Conservation (phyloP, 768 basidiomycete species). For the Boletus rubescentipes region DNA sequence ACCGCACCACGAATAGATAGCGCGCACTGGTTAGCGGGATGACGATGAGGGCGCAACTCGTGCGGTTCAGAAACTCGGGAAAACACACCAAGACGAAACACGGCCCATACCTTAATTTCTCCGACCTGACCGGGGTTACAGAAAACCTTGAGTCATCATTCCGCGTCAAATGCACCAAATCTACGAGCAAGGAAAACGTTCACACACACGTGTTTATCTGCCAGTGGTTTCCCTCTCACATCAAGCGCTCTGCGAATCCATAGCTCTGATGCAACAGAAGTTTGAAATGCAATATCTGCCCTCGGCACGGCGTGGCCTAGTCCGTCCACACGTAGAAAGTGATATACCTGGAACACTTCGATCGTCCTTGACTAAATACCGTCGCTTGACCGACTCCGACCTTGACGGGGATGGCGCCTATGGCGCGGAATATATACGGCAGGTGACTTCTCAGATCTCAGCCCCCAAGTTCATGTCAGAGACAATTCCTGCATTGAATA, state of each 20-base stretch:
- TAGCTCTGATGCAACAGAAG: slow-evolving; percentile 53
- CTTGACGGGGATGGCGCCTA: slow-evolving; percentile 34
- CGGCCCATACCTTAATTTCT: slow-evolving; percentile 53
- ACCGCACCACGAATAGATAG: slow-evolving; percentile 65
- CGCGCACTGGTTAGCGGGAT: slow-evolving; percentile 55
- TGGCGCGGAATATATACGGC: neutral
- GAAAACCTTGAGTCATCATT: slow-evolving; percentile 51
- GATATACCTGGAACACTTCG: slow-evolving; percentile 49
- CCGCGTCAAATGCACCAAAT: neutral
- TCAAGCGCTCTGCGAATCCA: slow-evolving; percentile 64
- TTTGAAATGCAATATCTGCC: too few species aligned
- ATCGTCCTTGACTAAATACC: slow-evolving; percentile 56
- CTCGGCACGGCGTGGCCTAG: too few species aligned
- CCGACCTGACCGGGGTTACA: slow-evolving; percentile 65
- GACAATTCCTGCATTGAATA: too few species aligned
- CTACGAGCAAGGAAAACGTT: neutral
- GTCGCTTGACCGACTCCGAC: slow-evolving; percentile 53
- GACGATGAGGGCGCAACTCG: slow-evolving; percentile 61
- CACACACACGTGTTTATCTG: slow-evolving; percentile 68
- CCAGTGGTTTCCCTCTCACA: slow-evolving; percentile 66
- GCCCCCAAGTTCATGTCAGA: too few species aligned
- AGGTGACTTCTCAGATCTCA: too few species aligned
- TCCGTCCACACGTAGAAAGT: too few species aligned
- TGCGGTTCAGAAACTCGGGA: slow-evolving; percentile 43
- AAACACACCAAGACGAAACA: neutral